Evolutionary conservation across 2,329 filamentous ascomycete species (phyloP), one percentile per base, ranked within the genome.

Genomic region (Claviceps pazoutovae): DNA sequence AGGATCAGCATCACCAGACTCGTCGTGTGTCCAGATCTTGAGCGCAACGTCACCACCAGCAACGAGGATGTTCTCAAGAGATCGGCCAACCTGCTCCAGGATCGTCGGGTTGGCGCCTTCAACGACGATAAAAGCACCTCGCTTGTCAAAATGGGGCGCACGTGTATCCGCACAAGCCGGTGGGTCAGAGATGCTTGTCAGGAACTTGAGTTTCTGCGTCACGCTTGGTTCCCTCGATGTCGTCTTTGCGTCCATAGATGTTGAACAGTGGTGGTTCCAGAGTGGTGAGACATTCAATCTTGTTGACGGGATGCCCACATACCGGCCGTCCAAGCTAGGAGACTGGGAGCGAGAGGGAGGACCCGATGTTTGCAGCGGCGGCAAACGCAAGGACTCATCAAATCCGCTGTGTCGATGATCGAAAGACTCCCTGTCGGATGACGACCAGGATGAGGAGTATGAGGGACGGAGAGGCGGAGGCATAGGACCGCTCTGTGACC

Each of bases 61-160:
- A 2, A 61, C 57, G 44, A 95, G 71, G 58, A 82, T 83, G 37
- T 74, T 72, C 51, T 84, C 76, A 19, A 95, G 78, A 17, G 78
- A 75, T 3, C 74, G 69, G 3, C 87, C 82, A 4, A 86, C 78
- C 9, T 77, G 73, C 1, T 70, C 65, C 9, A 78, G 62, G 21
- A 78, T 58, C n/a, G 61, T 60, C 6, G 64, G 56, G 53, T 83
- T 78, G 17, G 84, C 75, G 1, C 90, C 90, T 66, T 97, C 91
- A 30, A 97, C 71, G 0, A 87, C 84, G 55, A 97, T 83, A 39
- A 96, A 78, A 0, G 86, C 79, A 0, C 91, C 90, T n/a, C 89
- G 79, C 6, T 72, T 70, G 58, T 72, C 67, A 54, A 67, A 63
- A 1, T 56, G 55, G 3, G 60, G 56, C 4, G 58, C 59, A 6